Percentiles rank a stretch among this genome's conserved stretches.
phyloP scores from a whole-genome alignment of 2,329 filamentous ascomycete genomes.

The Aspergillus pseudoglaucus region DNA sequence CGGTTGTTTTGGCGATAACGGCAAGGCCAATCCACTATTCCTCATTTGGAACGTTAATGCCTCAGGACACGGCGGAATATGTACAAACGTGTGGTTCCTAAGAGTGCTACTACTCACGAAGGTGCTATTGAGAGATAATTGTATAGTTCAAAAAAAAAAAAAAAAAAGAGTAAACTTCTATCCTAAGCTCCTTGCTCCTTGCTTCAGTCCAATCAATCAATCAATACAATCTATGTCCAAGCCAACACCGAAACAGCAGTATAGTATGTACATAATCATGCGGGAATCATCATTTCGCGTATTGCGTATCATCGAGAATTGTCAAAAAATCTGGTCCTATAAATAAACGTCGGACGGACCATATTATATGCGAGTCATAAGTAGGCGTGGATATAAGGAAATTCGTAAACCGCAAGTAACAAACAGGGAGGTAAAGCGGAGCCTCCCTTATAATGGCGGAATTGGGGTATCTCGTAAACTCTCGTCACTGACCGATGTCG shows the following conservation, averaged over 20 bases:
- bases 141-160: too few relatives aligned
- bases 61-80: too few relatives aligned
- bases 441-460: not conserved
- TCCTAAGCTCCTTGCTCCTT: too few relatives aligned
- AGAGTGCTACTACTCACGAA: too few relatives aligned
- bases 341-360: not conserved
- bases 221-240: not conserved
- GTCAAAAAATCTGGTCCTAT: not conserved
- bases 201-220: not conserved
- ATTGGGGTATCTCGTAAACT: not conserved
- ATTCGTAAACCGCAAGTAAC: not conserved
- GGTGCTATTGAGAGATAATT: too few relatives aligned
- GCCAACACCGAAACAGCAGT: not conserved
- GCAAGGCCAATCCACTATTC: too few relatives aligned
- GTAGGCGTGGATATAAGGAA: not conserved
- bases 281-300: not conserved
- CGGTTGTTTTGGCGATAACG: too few relatives aligned
- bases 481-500: conserved; percentile 26
- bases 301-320: not conserved
- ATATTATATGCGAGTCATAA: too few relatives aligned
- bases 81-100: too few relatives aligned
- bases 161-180: too few relatives aligned
- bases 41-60: too few relatives aligned
- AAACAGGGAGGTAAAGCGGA: not conserved
- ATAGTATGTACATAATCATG: not conserved